A percentile compares a stretch with the other conserved stretches of the same genome.
phyloP scores from a whole-genome alignment of 768 basidiomycete species.

The Melanogaster broomeanus region DNA sequence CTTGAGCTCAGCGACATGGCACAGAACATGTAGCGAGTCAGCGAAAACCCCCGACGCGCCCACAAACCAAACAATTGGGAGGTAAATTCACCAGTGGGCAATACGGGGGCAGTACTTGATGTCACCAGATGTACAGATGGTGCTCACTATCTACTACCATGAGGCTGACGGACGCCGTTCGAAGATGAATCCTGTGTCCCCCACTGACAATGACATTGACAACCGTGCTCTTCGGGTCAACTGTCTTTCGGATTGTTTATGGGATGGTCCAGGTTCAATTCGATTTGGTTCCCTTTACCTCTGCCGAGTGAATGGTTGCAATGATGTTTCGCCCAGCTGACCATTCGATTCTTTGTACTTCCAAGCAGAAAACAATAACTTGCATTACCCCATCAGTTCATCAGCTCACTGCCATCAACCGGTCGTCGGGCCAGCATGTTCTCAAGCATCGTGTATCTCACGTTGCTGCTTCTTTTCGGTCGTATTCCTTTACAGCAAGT shows the following conservation, averaged over 20 bases:
- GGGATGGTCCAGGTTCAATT: no score
- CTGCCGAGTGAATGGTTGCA: background rate
- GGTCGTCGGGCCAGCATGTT: no score
- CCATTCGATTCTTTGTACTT: background rate
- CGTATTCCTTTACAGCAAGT: background rate
- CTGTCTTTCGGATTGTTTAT: no score
- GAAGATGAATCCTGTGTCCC: background rate
- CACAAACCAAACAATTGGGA: background rate
- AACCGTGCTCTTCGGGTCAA: no score
- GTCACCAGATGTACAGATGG: background rate
- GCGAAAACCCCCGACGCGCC: background rate
- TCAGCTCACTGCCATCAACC: no score
- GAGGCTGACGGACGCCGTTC: background rate
- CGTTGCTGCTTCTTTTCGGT: no score
- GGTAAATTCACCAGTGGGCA: background rate
- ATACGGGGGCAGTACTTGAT: background rate
- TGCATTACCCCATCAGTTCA: no score
- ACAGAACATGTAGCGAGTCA: background rate
- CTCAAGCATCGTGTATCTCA: no score
- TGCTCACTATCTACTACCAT: no score
- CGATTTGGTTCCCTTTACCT: background rate
- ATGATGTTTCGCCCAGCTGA: background rate
- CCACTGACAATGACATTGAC: no score
- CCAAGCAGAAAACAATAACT: background rate
- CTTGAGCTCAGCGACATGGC: slow-evolving; percentile 1